Evolutionary conservation across 495 filamentous ascomycete genomes (phyloP), one percentile per base, ranked within the genome.

Genomic region (Penicillium fimorum): DNA sequence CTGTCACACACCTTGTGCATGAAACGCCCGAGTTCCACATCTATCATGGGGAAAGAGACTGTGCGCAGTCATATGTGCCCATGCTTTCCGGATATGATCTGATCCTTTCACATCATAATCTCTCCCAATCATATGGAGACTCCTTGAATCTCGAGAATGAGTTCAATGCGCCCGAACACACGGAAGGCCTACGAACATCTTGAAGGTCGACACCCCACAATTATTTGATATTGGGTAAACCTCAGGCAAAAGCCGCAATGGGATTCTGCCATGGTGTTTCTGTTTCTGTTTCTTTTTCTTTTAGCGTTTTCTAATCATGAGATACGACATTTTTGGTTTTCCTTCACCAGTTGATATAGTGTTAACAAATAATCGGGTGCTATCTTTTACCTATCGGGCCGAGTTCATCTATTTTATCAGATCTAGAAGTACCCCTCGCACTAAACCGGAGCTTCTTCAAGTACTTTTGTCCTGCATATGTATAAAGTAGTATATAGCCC

Each of bases 1-100:
- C 47, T 79, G 76, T 54, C 70, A 73, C 13, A 75, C 72, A 2
- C 57, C 70, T 5, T 73, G 70, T 50, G 69, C 62, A 58, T 64
- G 55, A 62, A 38, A 20, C 5, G 11, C 18, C 24, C 12, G 1
- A 9, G 5, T 13, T 45, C 37, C 33, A 51, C 38, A 54, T n/a
- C 45, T 7, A 12, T 47, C n/a, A 42, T 20, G 41, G 27, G 15
- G 15, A n/a, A 13, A 15, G 13, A 46, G 25, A 4, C 15, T n/a
- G 35, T 38, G 35, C 15, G 33, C 6, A 38, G 35, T 37, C 13
- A 37, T 8, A 38, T 38, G 6, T n/a, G 35, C n/a, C 35, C 35
- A 17, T 17, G n/a, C 25, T 5, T 0, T 17, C n/a, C n/a, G 8
- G 22, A 17, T 12, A 18, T 30, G 44, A 29, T 17, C 35, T 38